Conservation (phyloP, 345 rosid species). For the Cardiospermum halicacabum region DNA sequence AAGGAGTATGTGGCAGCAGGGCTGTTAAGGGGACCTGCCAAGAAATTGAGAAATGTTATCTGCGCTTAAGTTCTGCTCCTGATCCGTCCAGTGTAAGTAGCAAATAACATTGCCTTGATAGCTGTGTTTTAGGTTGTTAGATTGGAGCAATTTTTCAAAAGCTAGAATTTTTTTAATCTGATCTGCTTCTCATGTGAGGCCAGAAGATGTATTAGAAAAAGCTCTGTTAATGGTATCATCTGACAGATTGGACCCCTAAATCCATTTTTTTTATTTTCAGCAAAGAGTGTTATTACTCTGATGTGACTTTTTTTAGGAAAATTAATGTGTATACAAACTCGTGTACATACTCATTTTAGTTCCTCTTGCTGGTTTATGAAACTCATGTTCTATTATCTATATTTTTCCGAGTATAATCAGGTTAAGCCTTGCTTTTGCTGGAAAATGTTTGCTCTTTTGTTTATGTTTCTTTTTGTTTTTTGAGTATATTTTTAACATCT, state of each 20-base stretch:
- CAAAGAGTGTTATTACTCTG: background rate
- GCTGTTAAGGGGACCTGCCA: constrained; percentile 97
- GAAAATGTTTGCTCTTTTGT: background rate
- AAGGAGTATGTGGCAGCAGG: constrained; percentile 71
- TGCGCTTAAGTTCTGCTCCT: constrained; percentile 98
- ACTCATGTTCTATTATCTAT: constrained; percentile 95
- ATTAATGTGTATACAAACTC: too few relatives aligned
- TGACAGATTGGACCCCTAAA: too few relatives aligned
- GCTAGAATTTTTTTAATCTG: background rate
- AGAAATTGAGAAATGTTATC: constrained; percentile 91
- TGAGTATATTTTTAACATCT: too few relatives aligned
- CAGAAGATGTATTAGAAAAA: constrained; percentile 92
- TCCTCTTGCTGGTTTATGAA: constrained; percentile 77
- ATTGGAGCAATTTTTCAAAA: background rate
- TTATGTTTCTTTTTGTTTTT: background rate
- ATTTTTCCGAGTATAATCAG: constrained; percentile 95
- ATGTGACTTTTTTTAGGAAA: background rate
- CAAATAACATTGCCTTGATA: constrained; percentile 21
- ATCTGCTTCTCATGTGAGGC: constrained; percentile 65
- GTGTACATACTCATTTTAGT: constrained; percentile 6
- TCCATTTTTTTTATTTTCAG: too few relatives aligned
- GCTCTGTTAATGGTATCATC: constrained; percentile 82
- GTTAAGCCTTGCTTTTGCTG: constrained; percentile 30
- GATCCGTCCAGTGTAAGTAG: constrained; percentile 87
- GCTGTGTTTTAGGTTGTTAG: constrained; percentile 6